These are phyloP conservation scores for Cordyceps cateniannulata DNA, from an alignment of 2,329 filamentous ascomycete genomes.

Conservation along the genomic window DNA sequence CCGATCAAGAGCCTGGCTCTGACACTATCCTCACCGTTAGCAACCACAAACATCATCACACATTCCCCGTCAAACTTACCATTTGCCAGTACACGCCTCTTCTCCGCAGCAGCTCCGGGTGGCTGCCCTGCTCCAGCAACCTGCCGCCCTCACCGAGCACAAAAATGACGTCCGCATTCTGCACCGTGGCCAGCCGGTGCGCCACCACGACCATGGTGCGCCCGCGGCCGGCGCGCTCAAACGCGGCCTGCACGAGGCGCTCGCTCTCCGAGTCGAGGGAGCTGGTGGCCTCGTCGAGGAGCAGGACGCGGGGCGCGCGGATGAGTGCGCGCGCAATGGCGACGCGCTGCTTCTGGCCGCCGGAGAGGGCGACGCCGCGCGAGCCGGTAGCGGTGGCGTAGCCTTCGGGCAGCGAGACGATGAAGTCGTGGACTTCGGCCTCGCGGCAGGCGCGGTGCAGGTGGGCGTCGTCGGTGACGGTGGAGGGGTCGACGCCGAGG, in stretches of 20 bases:
- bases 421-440: slow-evolving; percentile 66
- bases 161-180: slow-evolving; percentile 74
- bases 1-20: slow-evolving; percentile 51
- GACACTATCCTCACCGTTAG: slow-evolving; percentile 38
- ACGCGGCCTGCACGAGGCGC: slow-evolving; percentile 57
- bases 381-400: slow-evolving; percentile 64
- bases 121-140: slow-evolving; percentile 48
- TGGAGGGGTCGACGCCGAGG: slow-evolving; percentile 52
- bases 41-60: not conserved
- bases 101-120: slow-evolving; percentile 43
- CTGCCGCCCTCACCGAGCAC: slow-evolving; percentile 62
- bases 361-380: slow-evolving; percentile 58
- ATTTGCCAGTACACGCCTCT: slow-evolving; percentile 52
- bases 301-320: slow-evolving; percentile 56
- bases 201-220: slow-evolving; percentile 70
- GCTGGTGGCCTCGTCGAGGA: slow-evolving; percentile 69
- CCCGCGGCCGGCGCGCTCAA: slow-evolving; percentile 56
- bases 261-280: slow-evolving; percentile 60
- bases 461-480: slow-evolving; percentile 44
- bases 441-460: slow-evolving; percentile 49
- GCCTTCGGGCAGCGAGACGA: slow-evolving; percentile 58
- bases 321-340: slow-evolving; percentile 64
- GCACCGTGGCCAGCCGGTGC: slow-evolving; percentile 69
- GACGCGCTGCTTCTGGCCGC: slow-evolving; percentile 67
- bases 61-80: slow-evolving; percentile 39